Conservation (phyloP, 768 basidiomycete genomes). For the Hemileccinum impolitum region DNA sequence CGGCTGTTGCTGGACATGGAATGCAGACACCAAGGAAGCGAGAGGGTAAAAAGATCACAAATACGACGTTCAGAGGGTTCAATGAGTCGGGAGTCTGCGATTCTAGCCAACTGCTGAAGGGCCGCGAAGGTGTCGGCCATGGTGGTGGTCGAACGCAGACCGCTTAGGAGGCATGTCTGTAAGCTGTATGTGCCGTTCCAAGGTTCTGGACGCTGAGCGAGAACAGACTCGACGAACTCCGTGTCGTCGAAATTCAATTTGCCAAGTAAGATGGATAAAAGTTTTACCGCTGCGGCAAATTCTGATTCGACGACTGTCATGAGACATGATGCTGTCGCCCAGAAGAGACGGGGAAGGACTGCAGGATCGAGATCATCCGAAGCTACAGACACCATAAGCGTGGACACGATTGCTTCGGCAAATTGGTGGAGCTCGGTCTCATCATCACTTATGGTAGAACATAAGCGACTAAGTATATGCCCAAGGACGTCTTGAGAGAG, state of each 20-base stretch:
- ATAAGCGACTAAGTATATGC: slow-evolving; percentile 75
- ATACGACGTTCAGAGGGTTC: slow-evolving; percentile 69
- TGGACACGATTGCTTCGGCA: slow-evolving; percentile 77
- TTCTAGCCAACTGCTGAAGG: slow-evolving; percentile 57
- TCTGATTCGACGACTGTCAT: slow-evolving; percentile 81
- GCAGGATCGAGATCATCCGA: slow-evolving; percentile 54
- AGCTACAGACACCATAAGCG: slow-evolving; percentile 60
- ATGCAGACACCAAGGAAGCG: slow-evolving; percentile 86
- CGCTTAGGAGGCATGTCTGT: slow-evolving; percentile 70
- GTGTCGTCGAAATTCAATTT: slow-evolving; percentile 71
- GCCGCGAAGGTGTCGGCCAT: slow-evolving; percentile 63
- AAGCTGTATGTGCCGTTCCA: slow-evolving; percentile 67
- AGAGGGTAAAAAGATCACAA: slow-evolving; percentile 77
- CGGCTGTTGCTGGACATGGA: slow-evolving; percentile 64
- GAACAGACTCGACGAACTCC: slow-evolving; percentile 61
- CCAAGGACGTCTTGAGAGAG: slow-evolving; percentile 72
- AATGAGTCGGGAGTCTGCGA: slow-evolving; percentile 62
- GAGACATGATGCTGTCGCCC: slow-evolving; percentile 79
- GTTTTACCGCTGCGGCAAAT: slow-evolving; percentile 61
- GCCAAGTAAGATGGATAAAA: slow-evolving; percentile 62
- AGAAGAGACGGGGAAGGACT: slow-evolving; percentile 81
- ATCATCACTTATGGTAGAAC: slow-evolving; percentile 75
- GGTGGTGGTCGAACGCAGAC: slow-evolving; percentile 76
- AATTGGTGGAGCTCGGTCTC: slow-evolving; percentile 80
- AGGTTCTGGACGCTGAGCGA: slow-evolving; percentile 62